Evolutionary conservation across 208 protist species (phyloP), one percentile per base, ranked within the genome.

Genomic region (Leishmania gerbilli): DNA sequence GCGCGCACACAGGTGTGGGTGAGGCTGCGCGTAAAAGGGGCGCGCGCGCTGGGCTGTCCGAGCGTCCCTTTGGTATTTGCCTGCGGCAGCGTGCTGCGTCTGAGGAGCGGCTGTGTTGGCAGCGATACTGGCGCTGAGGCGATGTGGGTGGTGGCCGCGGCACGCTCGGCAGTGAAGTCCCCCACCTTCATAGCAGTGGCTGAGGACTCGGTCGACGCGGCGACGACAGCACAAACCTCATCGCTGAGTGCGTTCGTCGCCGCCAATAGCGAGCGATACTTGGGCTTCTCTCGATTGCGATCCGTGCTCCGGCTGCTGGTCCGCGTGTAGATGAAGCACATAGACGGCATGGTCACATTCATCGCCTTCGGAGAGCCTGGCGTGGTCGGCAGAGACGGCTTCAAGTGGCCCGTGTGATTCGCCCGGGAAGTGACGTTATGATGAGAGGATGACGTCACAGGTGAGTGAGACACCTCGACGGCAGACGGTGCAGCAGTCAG

Each of bases 281-380:
- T 34, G 4, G 60, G 1, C 42, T 47, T 34, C 27, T 77, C 64
- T 13, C 51, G 34, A 51, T 74, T 75, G 42, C 49, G 49, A 7
- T 24, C 56, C 24, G 42, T 83, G 47, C 79, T 79, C 51, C 45
- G n/a, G 72, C 64, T 74, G 9, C 34, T 0, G n/a, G 74, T 64
- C 21, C 74, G 72, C 31, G 79, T 83, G 62, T 83, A 83, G 79
- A 83, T 78, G 74, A 83, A 74, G 17, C 64, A 74, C 51, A 83
- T 64, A 8, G 79, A 62, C 17, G 71, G 79, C 47, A 55, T 9
- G 5, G 64, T 0, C 4, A 8, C 56, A 34, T 24, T 1, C 0
- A 5, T 7, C 4, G 58, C 42, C 27, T 64, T 45, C 6, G 9
- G 68, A 34, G 19, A 47, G 56, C 1, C 21, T 1, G 31, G 42